phyloP scores from a whole-genome alignment of 768 basidiomycete genomes.

The Tephrocybe sp. region DNA sequence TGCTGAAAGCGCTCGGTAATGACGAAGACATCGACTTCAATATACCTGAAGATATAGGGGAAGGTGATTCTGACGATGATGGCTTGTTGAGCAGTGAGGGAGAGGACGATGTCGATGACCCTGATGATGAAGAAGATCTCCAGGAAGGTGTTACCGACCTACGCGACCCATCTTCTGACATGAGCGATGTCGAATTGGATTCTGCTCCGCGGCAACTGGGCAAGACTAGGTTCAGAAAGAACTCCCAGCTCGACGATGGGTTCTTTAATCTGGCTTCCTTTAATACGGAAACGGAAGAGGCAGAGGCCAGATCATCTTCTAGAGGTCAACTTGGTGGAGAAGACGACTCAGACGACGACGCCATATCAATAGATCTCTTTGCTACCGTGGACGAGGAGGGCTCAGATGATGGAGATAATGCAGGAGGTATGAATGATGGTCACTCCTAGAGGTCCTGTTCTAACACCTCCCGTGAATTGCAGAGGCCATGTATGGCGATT shows the following conservation, averaged over 20 bases:
- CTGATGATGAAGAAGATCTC: slow-evolving; percentile 22
- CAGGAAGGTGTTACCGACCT: slow-evolving; percentile 28
- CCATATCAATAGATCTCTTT: slow-evolving; percentile 64
- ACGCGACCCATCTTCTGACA: slow-evolving; percentile 37
- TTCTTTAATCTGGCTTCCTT: slow-evolving; percentile 90
- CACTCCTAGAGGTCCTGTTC: not conserved
- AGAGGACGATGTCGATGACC: slow-evolving; percentile 23
- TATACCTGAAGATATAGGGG: slow-evolving; percentile 28
- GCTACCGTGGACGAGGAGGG: slow-evolving; percentile 51
- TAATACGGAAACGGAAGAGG: slow-evolving; percentile 79
- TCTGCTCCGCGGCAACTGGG: slow-evolving; percentile 16
- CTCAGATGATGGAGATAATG: slow-evolving; percentile 43
- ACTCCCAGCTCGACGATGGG: slow-evolving; percentile 69
- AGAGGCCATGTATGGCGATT: slow-evolving; percentile 75
- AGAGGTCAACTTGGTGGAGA: slow-evolving; percentile 55
- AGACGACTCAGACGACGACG: slow-evolving; percentile 45
- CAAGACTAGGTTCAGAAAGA: slow-evolving; percentile 18
- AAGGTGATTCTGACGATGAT: slow-evolving; percentile 17
- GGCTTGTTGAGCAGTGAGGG: slow-evolving; percentile 23
- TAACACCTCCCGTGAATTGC: slow-evolving; percentile 5
- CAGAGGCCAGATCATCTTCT: slow-evolving; percentile 63
- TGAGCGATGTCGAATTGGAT: slow-evolving; percentile 28
- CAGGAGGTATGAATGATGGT: slow-evolving; percentile 35
- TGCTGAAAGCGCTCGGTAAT: slow-evolving; percentile 29
- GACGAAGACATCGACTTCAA: slow-evolving; percentile 33